phyloP scores from a whole-genome alignment of 164 flowering plant genomes.

The Vitis riparia region DNA sequence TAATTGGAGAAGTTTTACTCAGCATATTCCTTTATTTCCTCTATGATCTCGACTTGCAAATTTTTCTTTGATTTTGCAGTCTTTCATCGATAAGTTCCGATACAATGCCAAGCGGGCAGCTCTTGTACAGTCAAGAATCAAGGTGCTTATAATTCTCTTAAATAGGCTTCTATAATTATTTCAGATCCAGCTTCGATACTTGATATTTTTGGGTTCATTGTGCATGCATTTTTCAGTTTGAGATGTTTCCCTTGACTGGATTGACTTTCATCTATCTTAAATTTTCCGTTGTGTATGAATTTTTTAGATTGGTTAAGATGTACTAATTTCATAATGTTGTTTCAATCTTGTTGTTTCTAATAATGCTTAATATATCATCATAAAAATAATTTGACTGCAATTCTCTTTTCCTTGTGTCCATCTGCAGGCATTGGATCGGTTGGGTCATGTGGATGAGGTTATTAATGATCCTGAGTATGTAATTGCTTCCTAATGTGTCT shows the following conservation, averaged over 20 bases:
- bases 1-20: too few relatives aligned
- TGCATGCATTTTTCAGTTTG: neutral
- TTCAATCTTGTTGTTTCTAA: neutral
- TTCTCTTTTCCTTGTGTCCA: neutral
- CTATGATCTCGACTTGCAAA: neutral
- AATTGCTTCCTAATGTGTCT: neutral
- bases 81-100: constrained; percentile 94
- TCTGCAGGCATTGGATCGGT: constrained; percentile 80
- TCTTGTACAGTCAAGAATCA: constrained; percentile 99
- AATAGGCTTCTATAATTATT: neutral
- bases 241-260: neutral
- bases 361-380: neutral
- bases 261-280: neutral
- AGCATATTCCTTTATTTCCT: too few relatives aligned
- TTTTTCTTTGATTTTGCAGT: constrained; percentile 41
- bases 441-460: constrained; percentile 88
- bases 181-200: neutral
- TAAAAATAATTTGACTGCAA: neutral
- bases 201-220: neutral
- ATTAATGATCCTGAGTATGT: constrained; percentile 96
- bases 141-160: constrained; percentile 42
- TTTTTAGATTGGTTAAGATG: neutral
- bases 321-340: too few relatives aligned
- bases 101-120: constrained; percentile 98
- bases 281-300: neutral